phyloP scores from a whole-genome alignment of 2,329 filamentous ascomycete species.

The Biscogniauxia sp. region DNA sequence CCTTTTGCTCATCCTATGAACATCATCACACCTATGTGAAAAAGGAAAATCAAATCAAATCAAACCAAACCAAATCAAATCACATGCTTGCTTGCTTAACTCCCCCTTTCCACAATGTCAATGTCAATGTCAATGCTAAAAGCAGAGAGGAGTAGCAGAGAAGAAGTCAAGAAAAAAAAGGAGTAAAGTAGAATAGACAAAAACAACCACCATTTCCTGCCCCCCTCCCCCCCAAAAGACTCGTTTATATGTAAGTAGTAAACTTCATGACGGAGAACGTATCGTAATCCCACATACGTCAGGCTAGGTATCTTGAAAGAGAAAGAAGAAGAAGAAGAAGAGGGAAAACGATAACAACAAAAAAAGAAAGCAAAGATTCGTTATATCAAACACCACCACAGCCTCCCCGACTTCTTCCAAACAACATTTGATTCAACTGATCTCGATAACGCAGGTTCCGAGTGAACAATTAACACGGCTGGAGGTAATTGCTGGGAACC shows the following conservation, averaged over 20 bases:
- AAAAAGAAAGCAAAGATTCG: no score
- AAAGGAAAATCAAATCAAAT: background rate
- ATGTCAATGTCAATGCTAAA: background rate
- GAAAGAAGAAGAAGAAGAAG: no score
- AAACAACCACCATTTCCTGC: background rate
- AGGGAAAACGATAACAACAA: no score
- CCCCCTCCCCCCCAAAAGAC: background rate
- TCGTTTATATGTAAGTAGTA: no score
- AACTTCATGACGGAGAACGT: no score
- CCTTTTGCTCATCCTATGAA: background rate
- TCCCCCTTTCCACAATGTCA: background rate
- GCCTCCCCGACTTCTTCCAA: background rate
- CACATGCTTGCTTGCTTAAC: background rate
- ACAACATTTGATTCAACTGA: background rate
- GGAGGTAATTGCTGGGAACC: conserved; percentile 68
- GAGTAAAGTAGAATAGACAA: background rate
- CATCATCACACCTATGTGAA: background rate
- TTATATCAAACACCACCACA: background rate
- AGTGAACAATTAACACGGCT: conserved; percentile 35
- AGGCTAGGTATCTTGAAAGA: no score
- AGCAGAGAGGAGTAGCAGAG: background rate
- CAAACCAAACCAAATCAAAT: background rate
- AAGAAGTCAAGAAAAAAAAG: background rate
- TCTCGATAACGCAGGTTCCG: no score
- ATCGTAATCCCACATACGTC: no score